Evolutionary conservation across 371 early-diverging fungal species (phyloP).

Genomic region (Coemansia sp.): DNA sequence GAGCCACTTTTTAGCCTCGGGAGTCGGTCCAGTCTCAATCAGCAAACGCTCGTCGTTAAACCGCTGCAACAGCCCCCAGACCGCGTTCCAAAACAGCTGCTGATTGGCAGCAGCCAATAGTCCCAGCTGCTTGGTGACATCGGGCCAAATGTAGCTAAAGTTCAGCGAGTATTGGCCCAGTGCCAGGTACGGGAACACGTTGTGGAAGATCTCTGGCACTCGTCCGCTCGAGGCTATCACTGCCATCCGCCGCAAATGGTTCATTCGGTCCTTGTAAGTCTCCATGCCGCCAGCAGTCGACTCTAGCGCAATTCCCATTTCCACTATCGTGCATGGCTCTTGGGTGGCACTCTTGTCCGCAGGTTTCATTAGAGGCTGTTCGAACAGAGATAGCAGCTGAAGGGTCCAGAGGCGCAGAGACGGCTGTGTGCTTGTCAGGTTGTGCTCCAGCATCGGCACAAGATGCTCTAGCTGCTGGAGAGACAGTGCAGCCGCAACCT

Average conservation of each 20-base stretch:
- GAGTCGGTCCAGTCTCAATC: constrained; percentile 59
- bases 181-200: constrained; percentile 62
- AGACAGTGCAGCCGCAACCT: constrained; percentile 28
- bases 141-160: constrained; percentile 82
- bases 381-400: constrained; percentile 67
- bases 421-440: constrained; percentile 61
- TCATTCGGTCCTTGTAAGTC: constrained; percentile 76
- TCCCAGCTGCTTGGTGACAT: constrained; percentile 64
- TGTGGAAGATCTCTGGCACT: constrained; percentile 64
- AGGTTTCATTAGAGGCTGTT: constrained; percentile 60
- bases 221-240: constrained; percentile 59
- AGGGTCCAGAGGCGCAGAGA: constrained; percentile 69
- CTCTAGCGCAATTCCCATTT: constrained; percentile 65
- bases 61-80: constrained; percentile 60
- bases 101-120: constrained; percentile 57
- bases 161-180: constrained; percentile 73
- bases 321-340: constrained; percentile 41
- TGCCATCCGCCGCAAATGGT: constrained; percentile 68
- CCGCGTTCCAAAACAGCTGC: constrained; percentile 63
- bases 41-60: constrained; percentile 62
- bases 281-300: constrained; percentile 60
- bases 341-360: constrained; percentile 40
- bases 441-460: constrained; percentile 60
- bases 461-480: constrained; percentile 50
- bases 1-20: constrained; percentile 43